Base-by-base conservation (phyloP, 805 yeast species). In the Wickerhamomyces ciferrii region DNA sequence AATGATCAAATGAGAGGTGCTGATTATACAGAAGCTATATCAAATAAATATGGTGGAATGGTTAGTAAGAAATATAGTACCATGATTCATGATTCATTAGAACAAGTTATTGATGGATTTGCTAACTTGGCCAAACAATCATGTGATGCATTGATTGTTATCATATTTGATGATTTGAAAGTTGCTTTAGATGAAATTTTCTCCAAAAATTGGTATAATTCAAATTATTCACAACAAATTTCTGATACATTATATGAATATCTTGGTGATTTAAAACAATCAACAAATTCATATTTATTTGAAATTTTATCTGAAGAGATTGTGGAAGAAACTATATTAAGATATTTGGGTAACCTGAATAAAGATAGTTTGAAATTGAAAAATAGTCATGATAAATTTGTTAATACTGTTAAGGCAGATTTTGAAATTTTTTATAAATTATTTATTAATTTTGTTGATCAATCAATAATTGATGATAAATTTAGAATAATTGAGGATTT, bases 1-100 rank as follows among this genome's bases (percentile, higher is more conserved):
- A 89, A 89, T 64, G 94, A 91, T 54, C 95, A 86, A 64, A 78
- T 82, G 69, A 73, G 81, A 51, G 83, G 83, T 15, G 84, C 86
- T 3, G 84, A 79, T 54, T 78, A 78, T 51, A 68, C 83, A 2
- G 94, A 86, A 51, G 84, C 86, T 21, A 81, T 87, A 47, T 75
- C 84, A 6, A 79, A 78, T 42, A 75, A 84, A 48, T 75, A 84
- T 54, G 77, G 79, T 20, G 79, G 77, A n/a, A 71, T 80, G 57
- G 85, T 88, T 39, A 74, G 84, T 36, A 83, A 81, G 38, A 76
- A 72, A 47, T 85, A 86, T 64, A 72, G 75, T 45, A 73, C 74
- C 17, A 75, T 77, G 45, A 87, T 89, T 38, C 77, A 76, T 19
- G 63, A 75, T 2, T 71, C 76, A 14, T 69, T 87, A 46, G 81